Percentiles rank a stretch among this genome's conserved stretches.
These are phyloP conservation scores for Xanthoconium separans DNA, from an alignment of 1,284 basidiomycete species.

Conservation along the genomic window DNA sequence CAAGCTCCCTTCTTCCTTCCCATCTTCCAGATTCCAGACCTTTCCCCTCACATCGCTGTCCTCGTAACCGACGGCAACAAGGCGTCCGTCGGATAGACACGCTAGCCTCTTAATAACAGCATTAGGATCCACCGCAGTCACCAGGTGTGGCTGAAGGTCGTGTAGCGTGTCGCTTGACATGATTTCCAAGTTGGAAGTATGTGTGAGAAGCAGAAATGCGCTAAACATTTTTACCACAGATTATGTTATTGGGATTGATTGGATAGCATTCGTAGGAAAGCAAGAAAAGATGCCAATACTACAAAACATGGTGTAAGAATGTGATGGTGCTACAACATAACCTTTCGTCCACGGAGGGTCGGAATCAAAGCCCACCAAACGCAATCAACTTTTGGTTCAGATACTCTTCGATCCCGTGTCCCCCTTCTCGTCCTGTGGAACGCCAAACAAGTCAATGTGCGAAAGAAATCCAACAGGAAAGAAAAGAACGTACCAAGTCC, in stretches of 20 bases:
- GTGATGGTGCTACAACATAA: conserved; percentile 6
- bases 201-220: no score
- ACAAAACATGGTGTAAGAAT: neutral
- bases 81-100: no score
- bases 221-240: no score
- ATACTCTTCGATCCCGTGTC: conserved; percentile 84
- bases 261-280: neutral
- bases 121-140: no score
- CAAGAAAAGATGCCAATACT: neutral
- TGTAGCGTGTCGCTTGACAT: no score
- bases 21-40: neutral
- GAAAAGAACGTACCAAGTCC: conserved; percentile 57
- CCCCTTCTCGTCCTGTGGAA: conserved; percentile 65
- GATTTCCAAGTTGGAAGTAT: no score
- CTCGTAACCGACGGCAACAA: neutral
- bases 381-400: conserved; percentile 78
- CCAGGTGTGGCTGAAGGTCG: no score
- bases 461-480: neutral
- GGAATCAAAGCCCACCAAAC: conserved; percentile 60
- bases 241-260: no score
- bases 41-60: neutral
- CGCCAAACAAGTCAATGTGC: conserved; percentile 10
- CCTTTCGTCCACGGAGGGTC: neutral
- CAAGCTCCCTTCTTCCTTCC: neutral
- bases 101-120: no score